phyloP scores from a whole-genome alignment of 2,329 filamentous ascomycete genomes.

The Penicillium nordicum region DNA sequence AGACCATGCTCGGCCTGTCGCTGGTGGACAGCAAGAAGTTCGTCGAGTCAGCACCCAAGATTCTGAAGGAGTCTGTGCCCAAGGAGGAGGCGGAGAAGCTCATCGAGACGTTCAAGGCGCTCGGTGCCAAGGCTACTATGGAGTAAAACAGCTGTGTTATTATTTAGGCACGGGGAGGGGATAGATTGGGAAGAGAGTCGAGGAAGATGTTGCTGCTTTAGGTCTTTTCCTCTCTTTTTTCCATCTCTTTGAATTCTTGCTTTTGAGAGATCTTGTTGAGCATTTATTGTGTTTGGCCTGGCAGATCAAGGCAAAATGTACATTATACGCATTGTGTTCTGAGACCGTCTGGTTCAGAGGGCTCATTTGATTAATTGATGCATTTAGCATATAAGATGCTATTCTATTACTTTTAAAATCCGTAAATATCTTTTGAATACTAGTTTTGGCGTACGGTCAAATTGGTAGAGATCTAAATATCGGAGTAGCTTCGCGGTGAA shows the following conservation, averaged over 20 bases:
- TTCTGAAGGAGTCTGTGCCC: slow-evolving; percentile 97
- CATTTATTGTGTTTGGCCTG: slow-evolving; percentile 20
- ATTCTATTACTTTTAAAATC: not conserved
- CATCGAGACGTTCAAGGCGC: slow-evolving; percentile 84
- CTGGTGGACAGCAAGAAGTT: slow-evolving; percentile 99
- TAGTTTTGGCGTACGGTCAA: not conserved
- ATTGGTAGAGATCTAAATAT: not conserved
- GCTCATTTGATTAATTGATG: slow-evolving; percentile 27
- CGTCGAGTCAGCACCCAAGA: slow-evolving; percentile 94
- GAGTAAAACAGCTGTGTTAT: slow-evolving; percentile 58
- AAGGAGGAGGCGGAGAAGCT: slow-evolving; percentile 99
- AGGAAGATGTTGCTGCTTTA: not conserved
- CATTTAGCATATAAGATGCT: slow-evolving; percentile 20
- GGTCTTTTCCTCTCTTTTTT: slow-evolving; percentile 6
- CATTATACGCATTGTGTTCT: slow-evolving; percentile 35
- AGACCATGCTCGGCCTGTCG: slow-evolving; percentile 88
- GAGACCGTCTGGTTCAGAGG: slow-evolving; percentile 22
- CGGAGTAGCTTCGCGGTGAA: not conserved
- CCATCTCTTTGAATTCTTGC: slow-evolving; percentile 17
- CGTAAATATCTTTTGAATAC: not conserved
- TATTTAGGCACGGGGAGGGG: slow-evolving; percentile 8
- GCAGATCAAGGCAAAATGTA: slow-evolving; percentile 36
- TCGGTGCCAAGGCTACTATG: slow-evolving; percentile 86
- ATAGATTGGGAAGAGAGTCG: slow-evolving; percentile 8
- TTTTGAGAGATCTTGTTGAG: slow-evolving; percentile 19